phyloP scores from a whole-genome alignment of 106 monocot genomes.

The Allium cepa region DNA sequence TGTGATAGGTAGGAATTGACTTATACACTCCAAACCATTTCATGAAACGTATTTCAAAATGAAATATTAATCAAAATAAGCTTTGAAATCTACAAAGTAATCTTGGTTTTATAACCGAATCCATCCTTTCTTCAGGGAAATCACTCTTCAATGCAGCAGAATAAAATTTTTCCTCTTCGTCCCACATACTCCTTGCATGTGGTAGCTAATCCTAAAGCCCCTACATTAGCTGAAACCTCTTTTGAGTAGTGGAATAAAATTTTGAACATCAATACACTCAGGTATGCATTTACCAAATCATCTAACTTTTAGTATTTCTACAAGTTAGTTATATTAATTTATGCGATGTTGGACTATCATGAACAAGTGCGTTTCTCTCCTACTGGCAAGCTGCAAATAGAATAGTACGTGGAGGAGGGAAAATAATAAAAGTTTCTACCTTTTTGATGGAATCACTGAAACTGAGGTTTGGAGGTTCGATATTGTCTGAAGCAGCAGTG shows the following conservation, averaged over 20 bases:
- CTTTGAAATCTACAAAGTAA: too few species aligned
- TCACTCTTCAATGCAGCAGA: slow-evolving; percentile 59
- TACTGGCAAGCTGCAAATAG: slow-evolving; percentile 39
- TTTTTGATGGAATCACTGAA: slow-evolving; percentile 15
- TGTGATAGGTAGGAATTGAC: too few species aligned
- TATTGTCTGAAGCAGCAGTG: background rate
- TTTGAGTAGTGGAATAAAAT: too few species aligned
- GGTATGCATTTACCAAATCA: too few species aligned
- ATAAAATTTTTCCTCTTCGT: slow-evolving; percentile 20
- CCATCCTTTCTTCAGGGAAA: slow-evolving; percentile 21
- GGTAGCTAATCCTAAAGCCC: slow-evolving; percentile 27
- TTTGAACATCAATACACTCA: too few species aligned
- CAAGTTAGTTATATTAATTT: too few species aligned
- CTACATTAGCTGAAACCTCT: slow-evolving; percentile 18
- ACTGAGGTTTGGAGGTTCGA: slow-evolving; percentile 9
- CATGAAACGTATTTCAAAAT: too few species aligned
- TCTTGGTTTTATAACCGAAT: slow-evolving; percentile 3
- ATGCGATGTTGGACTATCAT: too few species aligned
- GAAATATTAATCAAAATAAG: too few species aligned
- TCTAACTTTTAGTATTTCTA: too few species aligned
- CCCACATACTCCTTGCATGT: slow-evolving; percentile 29
- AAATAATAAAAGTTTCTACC: slow-evolving; percentile 33
- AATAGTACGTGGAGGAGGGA: slow-evolving; percentile 31
- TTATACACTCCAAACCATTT: too few species aligned
- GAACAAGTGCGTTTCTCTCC: slow-evolving; percentile 34